Evolutionary conservation across 2,329 filamentous ascomycete genomes (phyloP).

Genomic region (Trichoderma sp.): DNA sequence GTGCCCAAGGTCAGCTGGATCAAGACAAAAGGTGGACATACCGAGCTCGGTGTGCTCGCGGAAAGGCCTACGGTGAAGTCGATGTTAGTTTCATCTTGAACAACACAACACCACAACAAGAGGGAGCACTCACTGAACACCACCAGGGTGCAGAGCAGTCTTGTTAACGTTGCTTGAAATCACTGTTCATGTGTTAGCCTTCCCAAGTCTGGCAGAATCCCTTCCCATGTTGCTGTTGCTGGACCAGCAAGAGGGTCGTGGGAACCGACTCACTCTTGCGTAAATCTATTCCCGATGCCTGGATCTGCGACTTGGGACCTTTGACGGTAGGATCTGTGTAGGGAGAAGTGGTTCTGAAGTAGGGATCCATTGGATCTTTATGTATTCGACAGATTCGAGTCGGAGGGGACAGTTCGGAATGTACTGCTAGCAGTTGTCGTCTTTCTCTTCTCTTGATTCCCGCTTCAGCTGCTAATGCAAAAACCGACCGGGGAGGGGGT

Average conservation of each 20-base stretch:
- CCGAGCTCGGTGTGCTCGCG: slow-evolving; percentile 90
- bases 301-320: slow-evolving; percentile 39
- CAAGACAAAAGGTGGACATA: slow-evolving; percentile 32
- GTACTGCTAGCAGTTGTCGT: slow-evolving; percentile 10
- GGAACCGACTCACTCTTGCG: slow-evolving; percentile 40
- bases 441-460: background rate
- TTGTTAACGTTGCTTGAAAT: slow-evolving; percentile 72
- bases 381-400: slow-evolving; percentile 33
- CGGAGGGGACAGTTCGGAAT: background rate
- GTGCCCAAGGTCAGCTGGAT: slow-evolving; percentile 3
- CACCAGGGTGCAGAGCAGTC: slow-evolving; percentile 84
- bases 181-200: slow-evolving; percentile 32
- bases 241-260: background rate
- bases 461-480: slow-evolving; percentile 16
- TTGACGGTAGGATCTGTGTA: slow-evolving; percentile 39
- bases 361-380: slow-evolving; percentile 41
- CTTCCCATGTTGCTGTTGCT: background rate
- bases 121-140: slow-evolving; percentile 72
- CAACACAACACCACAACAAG: background rate
- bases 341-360: slow-evolving; percentile 37
- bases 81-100: slow-evolving; percentile 24
- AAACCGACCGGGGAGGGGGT: slow-evolving; percentile 8
- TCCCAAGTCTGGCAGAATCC: slow-evolving; percentile 10
- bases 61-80: slow-evolving; percentile 58
- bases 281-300: slow-evolving; percentile 37